Evolutionary conservation across 768 basidiomycete species (phyloP).

Genomic region (Russula compacta): DNA sequence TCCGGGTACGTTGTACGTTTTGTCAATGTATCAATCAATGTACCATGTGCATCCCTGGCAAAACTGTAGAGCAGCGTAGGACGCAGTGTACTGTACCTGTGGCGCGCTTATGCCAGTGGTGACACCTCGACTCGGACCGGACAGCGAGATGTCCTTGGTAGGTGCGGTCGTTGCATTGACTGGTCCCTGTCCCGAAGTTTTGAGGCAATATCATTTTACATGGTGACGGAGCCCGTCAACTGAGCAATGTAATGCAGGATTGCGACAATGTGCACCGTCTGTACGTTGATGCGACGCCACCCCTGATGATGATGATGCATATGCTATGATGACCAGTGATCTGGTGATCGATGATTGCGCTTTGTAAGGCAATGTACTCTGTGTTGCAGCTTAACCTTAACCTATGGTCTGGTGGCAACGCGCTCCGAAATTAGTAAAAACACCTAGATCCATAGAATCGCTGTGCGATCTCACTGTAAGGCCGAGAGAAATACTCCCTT

Average conservation of each 20-base stretch:
- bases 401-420: not conserved
- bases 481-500: not conserved
- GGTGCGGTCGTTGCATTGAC: not conserved
- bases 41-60: not conserved
- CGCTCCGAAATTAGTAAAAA: not conserved
- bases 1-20: not conserved
- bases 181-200: not conserved
- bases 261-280: not conserved
- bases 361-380: not conserved
- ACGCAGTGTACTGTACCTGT: not conserved
- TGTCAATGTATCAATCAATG: not conserved
- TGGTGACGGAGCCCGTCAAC: too few relatives aligned
- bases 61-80: not conserved
- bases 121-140: not conserved
- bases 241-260: too few relatives aligned
- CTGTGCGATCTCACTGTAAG: not conserved
- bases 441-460: not conserved
- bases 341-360: not conserved
- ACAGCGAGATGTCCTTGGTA: not conserved
- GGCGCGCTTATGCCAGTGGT: not conserved
- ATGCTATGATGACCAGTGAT: too few relatives aligned
- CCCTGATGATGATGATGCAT: too few relatives aligned
- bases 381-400: not conserved
- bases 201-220: not conserved
- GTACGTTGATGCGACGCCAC: not conserved